phyloP scores from a whole-genome alignment of 2,329 filamentous ascomycete genomes.

The Colletotrichum navitas region DNA sequence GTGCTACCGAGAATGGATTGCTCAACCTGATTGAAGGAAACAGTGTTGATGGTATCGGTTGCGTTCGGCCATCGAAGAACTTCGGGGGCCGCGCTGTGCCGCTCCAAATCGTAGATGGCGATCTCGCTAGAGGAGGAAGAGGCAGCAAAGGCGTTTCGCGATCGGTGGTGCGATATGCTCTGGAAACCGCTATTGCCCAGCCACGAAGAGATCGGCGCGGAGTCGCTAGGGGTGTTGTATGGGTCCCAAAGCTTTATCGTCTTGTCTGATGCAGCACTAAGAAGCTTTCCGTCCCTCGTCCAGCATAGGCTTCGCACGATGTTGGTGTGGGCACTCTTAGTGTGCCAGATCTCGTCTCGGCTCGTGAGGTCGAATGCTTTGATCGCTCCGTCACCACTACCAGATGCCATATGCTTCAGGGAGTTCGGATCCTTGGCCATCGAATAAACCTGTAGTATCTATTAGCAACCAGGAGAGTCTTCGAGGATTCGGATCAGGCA shows the following conservation, averaged over 20 bases:
- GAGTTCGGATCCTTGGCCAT: slow-evolving; percentile 84
- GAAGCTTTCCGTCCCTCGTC: slow-evolving; percentile 85
- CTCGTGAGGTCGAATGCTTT: slow-evolving; percentile 73
- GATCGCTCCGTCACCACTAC: slow-evolving; percentile 90
- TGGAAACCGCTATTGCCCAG: slow-evolving; percentile 72
- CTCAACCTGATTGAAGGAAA: slow-evolving; percentile 94
- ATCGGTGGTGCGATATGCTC: slow-evolving; percentile 84
- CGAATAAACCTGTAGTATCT: slow-evolving; percentile 65
- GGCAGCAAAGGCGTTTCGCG: slow-evolving; percentile 82
- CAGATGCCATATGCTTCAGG: slow-evolving; percentile 81
- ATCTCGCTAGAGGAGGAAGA: slow-evolving; percentile 82
- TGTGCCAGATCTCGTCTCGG: slow-evolving; percentile 80
- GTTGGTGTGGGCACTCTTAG: slow-evolving; percentile 85
- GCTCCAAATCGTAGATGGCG: slow-evolving; percentile 88
- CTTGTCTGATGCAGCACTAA: slow-evolving; percentile 88
- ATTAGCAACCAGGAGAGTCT: slow-evolving; percentile 9
- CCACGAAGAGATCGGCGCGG: slow-evolving; percentile 85
- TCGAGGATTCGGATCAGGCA: slow-evolving; percentile 48
- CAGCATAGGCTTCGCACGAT: slow-evolving; percentile 93
- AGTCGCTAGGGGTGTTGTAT: slow-evolving; percentile 77
- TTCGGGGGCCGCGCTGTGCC: slow-evolving; percentile 84
- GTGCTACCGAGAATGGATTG: slow-evolving; percentile 90
- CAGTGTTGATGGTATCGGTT: slow-evolving; percentile 88
- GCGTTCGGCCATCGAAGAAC: slow-evolving; percentile 88
- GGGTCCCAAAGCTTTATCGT: slow-evolving; percentile 94